A percentile compares a stretch with the other conserved stretches of the same genome.
Evolutionary conservation across 169 alveolate species (phyloP).

Genomic region (Plasmodium sp.): DNA sequence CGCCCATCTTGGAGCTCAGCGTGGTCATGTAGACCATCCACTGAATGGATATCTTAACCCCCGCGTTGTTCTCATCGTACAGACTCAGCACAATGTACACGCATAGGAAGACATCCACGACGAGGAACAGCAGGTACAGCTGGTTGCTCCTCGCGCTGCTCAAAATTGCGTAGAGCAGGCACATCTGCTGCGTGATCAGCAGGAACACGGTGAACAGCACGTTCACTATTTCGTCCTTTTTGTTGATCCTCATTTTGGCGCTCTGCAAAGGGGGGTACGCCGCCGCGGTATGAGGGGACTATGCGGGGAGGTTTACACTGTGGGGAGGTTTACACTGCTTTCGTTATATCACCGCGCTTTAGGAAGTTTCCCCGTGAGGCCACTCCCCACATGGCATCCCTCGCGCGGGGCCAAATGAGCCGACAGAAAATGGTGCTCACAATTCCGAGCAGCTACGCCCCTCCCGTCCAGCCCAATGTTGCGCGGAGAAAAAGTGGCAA

Average conservation of each 20-base stretch:
- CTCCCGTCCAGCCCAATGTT: background rate
- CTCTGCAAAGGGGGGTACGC: background rate
- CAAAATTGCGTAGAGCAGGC: constrained; percentile 11
- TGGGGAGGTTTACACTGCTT: background rate
- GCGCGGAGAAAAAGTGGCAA: background rate
- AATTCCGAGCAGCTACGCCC: background rate
- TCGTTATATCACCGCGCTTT: too few species aligned
- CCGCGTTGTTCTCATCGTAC: constrained; percentile 56
- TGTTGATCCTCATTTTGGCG: constrained; percentile 29
- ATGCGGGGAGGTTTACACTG: background rate
- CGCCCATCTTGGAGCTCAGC: constrained; percentile 21
- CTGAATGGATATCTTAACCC: constrained; percentile 46
- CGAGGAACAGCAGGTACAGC: background rate
- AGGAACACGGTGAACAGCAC: constrained; percentile 43
- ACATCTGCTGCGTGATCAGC: constrained; percentile 22
- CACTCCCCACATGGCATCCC: background rate
- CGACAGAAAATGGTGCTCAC: background rate
- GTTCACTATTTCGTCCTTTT: constrained; percentile 60
- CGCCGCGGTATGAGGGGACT: background rate
- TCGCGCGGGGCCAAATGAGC: background rate
- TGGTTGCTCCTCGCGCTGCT: constrained; percentile 7
- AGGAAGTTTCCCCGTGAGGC: background rate
- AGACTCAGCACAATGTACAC: constrained; percentile 32
- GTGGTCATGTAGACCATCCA: constrained; percentile 70
- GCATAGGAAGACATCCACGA: constrained; percentile 43